Percentiles rank a stretch among this genome's conserved stretches.
Conservation (phyloP, 352 stramenopile genomes). For the Phytopythium litorale region DNA sequence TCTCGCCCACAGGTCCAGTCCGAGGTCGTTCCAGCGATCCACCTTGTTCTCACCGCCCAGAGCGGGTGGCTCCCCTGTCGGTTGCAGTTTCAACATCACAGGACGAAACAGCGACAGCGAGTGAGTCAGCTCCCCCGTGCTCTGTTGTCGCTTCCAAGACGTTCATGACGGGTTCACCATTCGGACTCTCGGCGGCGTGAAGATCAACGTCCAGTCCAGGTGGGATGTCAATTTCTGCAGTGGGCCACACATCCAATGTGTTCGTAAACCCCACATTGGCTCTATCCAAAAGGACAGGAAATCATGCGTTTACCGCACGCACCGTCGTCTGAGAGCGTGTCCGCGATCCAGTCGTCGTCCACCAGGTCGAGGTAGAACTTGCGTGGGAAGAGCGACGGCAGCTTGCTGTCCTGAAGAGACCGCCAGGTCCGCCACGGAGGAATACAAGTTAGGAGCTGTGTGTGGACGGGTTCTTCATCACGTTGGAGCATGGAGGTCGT, state of each 20-base stretch:
- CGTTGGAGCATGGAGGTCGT: too few relatives aligned
- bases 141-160: background rate
- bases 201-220: slow-evolving; percentile 46
- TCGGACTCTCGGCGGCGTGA: slow-evolving; percentile 48
- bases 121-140: background rate
- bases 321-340: slow-evolving; percentile 81
- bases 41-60: slow-evolving; percentile 55
- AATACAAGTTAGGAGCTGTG: background rate
- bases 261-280: background rate
- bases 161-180: slow-evolving; percentile 11
- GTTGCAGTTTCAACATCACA: background rate
- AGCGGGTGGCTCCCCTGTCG: slow-evolving; percentile 40
- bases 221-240: slow-evolving; percentile 69
- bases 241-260: background rate
- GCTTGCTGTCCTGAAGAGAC: slow-evolving; percentile 52
- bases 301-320: background rate
- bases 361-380: slow-evolving; percentile 77
- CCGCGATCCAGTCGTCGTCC: slow-evolving; percentile 78
- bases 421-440: background rate
- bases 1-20: slow-evolving; percentile 58
- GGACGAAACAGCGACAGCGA: background rate
- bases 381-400: slow-evolving; percentile 63
- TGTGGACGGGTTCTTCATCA: too few relatives aligned
- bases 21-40: slow-evolving; percentile 78
- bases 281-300: too few relatives aligned